Percentiles rank a stretch among this genome's conserved stretches.
phyloP scores from a whole-genome alignment of 257 asterid genomes.

The Fraxinus quadrangulata region DNA sequence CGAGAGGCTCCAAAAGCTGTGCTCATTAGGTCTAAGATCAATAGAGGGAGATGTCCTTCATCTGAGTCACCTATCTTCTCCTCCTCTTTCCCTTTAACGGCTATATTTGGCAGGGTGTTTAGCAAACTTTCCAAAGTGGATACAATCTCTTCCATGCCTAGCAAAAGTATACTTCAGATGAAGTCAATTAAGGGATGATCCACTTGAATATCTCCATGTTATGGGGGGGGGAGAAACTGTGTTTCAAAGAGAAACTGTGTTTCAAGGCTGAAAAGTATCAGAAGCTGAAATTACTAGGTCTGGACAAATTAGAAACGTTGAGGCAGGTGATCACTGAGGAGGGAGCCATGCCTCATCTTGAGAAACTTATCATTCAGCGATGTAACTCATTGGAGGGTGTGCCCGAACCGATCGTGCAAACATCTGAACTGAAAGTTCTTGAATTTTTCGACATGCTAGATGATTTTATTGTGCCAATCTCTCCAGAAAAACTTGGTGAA shows the following conservation, averaged over 20 bases:
- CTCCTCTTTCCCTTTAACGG: constrained; percentile 25
- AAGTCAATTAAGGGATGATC: too few relatives aligned
- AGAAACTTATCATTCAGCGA: constrained; percentile 16
- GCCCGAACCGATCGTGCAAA: background rate
- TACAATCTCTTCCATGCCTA: too few relatives aligned
- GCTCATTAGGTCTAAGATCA: constrained; percentile 13
- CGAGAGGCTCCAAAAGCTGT: constrained; percentile 19
- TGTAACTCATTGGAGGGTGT: constrained; percentile 3
- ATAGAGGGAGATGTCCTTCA: too few relatives aligned
- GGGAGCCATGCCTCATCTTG: constrained; percentile 31
- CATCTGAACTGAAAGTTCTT: too few relatives aligned
- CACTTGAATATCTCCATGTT: constrained; percentile 32
- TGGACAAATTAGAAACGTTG: background rate
- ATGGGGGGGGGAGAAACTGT: too few relatives aligned
- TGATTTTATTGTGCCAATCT: too few relatives aligned
- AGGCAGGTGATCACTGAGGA: constrained; percentile 15
- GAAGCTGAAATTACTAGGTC: background rate
- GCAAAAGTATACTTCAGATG: too few relatives aligned
- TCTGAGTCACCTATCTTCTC: background rate
- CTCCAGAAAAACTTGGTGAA: too few relatives aligned
- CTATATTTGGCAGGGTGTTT: background rate
- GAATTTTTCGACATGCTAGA: too few relatives aligned
- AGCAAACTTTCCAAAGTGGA: too few relatives aligned
- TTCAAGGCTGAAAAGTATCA: too few relatives aligned
- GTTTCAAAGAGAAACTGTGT: too few relatives aligned